phyloP scores from a whole-genome alignment of 345 rosid species.

The Acer yangbiense region DNA sequence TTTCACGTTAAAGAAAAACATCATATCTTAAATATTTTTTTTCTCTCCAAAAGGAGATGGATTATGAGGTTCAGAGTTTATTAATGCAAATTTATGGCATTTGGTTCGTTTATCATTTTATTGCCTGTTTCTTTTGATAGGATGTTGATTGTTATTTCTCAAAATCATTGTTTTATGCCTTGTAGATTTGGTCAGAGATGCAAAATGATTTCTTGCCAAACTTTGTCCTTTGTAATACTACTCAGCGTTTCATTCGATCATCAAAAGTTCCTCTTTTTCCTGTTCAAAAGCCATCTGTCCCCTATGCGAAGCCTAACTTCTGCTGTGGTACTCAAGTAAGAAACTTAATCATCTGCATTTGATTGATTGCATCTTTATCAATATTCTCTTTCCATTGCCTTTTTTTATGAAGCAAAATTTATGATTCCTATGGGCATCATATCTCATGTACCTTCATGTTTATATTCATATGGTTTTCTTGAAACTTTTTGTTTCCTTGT shows the following conservation, averaged over 20 bases:
- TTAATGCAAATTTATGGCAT: slow-evolving; percentile 12
- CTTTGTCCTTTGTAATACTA: slow-evolving; percentile 95
- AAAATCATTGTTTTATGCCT: slow-evolving; percentile 16
- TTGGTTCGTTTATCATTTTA: neutral
- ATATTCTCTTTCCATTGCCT: slow-evolving; percentile 7
- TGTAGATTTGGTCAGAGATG: slow-evolving; percentile 99
- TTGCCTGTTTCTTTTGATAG: neutral
- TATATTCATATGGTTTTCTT: neutral
- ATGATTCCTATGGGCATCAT: neutral
- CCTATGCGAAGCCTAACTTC: slow-evolving; percentile 88
- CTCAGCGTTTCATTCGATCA: slow-evolving; percentile 91
- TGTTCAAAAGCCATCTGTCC: slow-evolving; percentile 92
- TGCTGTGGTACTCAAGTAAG: slow-evolving; percentile 94
- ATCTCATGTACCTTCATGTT: neutral
- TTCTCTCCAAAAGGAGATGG: neutral
- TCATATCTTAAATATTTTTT: neutral
- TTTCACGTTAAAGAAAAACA: neutral
- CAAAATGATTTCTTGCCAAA: slow-evolving; percentile 95
- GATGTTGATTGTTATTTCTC: neutral
- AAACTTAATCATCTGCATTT: neutral
- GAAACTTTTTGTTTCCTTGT: neutral
- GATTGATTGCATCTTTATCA: slow-evolving; percentile 3
- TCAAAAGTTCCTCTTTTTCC: slow-evolving; percentile 68
- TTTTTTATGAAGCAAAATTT: neutral
- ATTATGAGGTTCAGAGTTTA: neutral